Conservation (phyloP, 2,329 filamentous ascomycete species). For the Fusarium falciforme region DNA sequence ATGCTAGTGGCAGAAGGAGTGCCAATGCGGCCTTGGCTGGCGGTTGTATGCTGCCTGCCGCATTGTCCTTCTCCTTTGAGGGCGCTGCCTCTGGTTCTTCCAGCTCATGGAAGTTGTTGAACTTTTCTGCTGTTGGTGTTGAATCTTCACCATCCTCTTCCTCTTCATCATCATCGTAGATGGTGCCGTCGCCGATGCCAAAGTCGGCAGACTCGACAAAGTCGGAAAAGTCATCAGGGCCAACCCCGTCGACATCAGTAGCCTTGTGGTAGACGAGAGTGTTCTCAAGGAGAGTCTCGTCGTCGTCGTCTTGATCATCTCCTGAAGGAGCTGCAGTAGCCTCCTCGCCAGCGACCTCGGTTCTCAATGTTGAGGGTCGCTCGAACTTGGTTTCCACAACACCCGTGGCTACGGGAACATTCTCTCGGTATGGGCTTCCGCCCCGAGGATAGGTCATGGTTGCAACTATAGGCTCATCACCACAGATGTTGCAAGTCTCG, state of each 20-base stretch:
- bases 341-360: conserved; percentile 16
- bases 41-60: conserved; percentile 9
- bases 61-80: conserved; percentile 14
- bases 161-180: not conserved
- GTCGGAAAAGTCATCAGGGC: not conserved
- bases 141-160: not conserved
- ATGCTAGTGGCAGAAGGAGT: conserved; percentile 27
- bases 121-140: not conserved
- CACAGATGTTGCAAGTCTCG: conserved; percentile 36
- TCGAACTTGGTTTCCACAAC: conserved; percentile 7
- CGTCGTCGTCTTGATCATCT: not conserved
- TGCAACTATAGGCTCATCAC: conserved; percentile 34
- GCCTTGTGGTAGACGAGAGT: conserved; percentile 30
- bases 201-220: conserved; percentile 16
- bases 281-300: conserved; percentile 14
- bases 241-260: conserved; percentile 7
- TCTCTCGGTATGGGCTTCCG: conserved; percentile 31
- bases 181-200: conserved; percentile 4
- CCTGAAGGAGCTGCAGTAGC: conserved; percentile 19
- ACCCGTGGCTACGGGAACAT: conserved; percentile 17
- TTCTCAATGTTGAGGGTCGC: conserved; percentile 28
- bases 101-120: conserved; percentile 22
- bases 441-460: conserved; percentile 44
- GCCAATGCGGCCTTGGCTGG: conserved; percentile 11
- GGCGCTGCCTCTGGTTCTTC: conserved; percentile 9